Conservation (phyloP, 2,329 filamentous ascomycete genomes). For the Fusarium circinatum region DNA sequence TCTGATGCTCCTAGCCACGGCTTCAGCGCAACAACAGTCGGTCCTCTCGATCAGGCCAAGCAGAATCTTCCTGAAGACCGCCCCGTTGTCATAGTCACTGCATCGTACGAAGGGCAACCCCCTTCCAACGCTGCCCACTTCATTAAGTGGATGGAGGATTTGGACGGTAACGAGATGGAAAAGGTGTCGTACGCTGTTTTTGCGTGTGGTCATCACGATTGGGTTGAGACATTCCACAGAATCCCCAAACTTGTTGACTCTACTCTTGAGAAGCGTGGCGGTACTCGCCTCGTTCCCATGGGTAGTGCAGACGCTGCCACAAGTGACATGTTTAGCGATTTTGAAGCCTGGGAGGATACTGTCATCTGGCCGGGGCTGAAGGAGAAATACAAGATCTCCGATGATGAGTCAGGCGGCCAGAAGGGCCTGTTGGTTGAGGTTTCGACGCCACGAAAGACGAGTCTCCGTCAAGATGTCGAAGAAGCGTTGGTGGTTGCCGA, state of each 20-base stretch:
- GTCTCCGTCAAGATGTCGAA: conserved; percentile 41
- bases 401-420: conserved; percentile 7
- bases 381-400: conserved; percentile 49
- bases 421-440: conserved; percentile 35
- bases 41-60: conserved; percentile 69
- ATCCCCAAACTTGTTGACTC: conserved; percentile 72
- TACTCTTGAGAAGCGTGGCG: conserved; percentile 54
- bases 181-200: conserved; percentile 74
- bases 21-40: conserved; percentile 63
- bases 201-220: conserved; percentile 70
- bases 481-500: conserved; percentile 38
- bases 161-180: conserved; percentile 59
- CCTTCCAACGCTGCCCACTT: conserved; percentile 78
- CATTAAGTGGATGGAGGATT: conserved; percentile 69
- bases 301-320: conserved; percentile 69
- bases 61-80: conserved; percentile 67
- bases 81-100: conserved; percentile 73
- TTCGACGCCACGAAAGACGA: conserved; percentile 37
- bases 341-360: conserved; percentile 74
- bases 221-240: conserved; percentile 71
- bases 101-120: conserved; percentile 79
- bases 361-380: conserved; percentile 61
- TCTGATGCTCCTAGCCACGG: conserved; percentile 68
- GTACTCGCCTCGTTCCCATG: conserved; percentile 52
- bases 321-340: conserved; percentile 73